A percentile compares a stretch with the other conserved stretches of the same genome.
Evolutionary conservation across 2,329 filamentous ascomycete genomes (phyloP).

Genomic region (Botryosphaeria dothidea): DNA sequence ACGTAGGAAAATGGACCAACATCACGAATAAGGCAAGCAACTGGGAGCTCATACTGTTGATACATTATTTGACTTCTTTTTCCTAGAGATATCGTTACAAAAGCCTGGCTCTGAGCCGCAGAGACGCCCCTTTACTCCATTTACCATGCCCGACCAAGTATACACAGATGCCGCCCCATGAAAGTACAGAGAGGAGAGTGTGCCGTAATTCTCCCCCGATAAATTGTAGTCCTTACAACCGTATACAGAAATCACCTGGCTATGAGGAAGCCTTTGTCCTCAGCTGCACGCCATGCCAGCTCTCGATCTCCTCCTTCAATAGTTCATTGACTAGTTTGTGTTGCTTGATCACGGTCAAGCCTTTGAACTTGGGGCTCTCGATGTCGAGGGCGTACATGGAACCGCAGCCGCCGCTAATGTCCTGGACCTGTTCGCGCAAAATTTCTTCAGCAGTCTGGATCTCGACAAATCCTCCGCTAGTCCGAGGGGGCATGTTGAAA

Average conservation of each 20-base stretch:
- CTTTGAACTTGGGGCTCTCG: conserved; percentile 69
- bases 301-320: conserved; percentile 73
- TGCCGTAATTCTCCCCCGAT: background rate
- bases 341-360: conserved; percentile 74
- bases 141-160: background rate
- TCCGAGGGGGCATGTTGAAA: background rate
- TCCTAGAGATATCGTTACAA: conserved; percentile 12
- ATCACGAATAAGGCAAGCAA: too few species aligned
- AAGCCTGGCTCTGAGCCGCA: background rate
- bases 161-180: background rate
- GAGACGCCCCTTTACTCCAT: background rate
- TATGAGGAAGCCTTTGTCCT: conserved; percentile 55
- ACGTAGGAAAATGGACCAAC: too few species aligned
- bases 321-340: conserved; percentile 77
- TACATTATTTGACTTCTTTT: background rate
- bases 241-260: background rate
- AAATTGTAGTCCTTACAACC: background rate
- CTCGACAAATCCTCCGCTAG: background rate
- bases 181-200: background rate
- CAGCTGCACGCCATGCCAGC: conserved; percentile 82
- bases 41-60: background rate
- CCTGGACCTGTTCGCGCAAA: conserved; percentile 58
- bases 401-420: conserved; percentile 81
- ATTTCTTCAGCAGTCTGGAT: background rate
- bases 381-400: conserved; percentile 87